A percentile compares a stretch with the other conserved stretches of the same genome.
phyloP scores from a whole-genome alignment of 78 protist genomes.

The Bigelowiella natans region DNA sequence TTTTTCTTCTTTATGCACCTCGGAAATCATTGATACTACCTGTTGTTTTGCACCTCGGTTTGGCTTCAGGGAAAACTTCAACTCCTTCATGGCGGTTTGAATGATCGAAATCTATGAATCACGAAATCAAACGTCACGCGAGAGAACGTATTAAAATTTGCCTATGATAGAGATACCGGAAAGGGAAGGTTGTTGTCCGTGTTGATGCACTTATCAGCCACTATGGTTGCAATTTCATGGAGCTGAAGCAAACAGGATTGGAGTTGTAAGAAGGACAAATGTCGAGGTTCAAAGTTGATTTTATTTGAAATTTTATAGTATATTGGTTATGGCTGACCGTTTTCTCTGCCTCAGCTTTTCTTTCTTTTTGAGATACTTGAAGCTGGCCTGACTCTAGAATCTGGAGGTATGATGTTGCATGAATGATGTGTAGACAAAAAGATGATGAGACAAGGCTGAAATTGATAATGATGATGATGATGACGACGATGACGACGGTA shows the following conservation, averaged over 20 bases:
- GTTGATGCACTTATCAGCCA: neutral
- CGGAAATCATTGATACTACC: neutral
- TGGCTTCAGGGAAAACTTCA: neutral
- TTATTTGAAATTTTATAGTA: too few species aligned
- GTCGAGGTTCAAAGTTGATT: too few species aligned
- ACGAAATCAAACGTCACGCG: neutral
- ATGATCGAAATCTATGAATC: neutral
- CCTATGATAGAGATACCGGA: neutral
- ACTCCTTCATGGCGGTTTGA: neutral
- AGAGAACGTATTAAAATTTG: neutral
- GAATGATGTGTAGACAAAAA: too few species aligned
- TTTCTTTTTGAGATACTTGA: slow-evolving; percentile 78
- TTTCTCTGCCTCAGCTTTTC: slow-evolving; percentile 32
- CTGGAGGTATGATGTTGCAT: slow-evolving; percentile 2
- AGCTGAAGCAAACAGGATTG: too few species aligned
- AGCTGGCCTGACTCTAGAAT: slow-evolving; percentile 75
- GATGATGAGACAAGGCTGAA: too few species aligned
- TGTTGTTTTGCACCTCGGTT: neutral
- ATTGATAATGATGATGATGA: too few species aligned
- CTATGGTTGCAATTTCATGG: neutral
- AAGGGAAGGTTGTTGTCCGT: neutral
- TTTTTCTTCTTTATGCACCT: neutral
- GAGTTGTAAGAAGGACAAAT: too few species aligned
- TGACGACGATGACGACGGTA: too few species aligned
- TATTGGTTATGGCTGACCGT: neutral